Conservation (phyloP, 371 early-diverging fungal genomes). For the Lichtheimia hyalospora region DNA sequence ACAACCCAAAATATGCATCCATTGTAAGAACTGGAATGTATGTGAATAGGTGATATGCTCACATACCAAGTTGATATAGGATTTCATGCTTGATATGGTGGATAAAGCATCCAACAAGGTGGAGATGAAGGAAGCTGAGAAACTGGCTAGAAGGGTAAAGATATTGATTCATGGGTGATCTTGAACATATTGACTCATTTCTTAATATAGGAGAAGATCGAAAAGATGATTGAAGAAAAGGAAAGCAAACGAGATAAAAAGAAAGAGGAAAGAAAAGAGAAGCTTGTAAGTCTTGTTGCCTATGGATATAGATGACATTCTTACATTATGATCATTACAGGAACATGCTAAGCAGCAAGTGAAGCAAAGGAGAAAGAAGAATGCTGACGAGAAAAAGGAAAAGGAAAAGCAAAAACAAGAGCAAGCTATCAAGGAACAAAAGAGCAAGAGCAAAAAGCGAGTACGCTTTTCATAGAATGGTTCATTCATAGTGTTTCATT, state of each 20-base stretch:
- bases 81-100: conserved; percentile 9
- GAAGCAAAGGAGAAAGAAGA: neutral
- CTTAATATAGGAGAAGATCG: neutral
- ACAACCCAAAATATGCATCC: conserved; percentile 9
- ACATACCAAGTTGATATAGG: neutral
- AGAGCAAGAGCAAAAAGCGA: neutral
- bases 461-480: conserved; percentile 2
- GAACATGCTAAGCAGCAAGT: neutral
- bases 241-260: conserved; percentile 2
- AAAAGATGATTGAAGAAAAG: conserved; percentile 4
- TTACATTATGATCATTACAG: neutral
- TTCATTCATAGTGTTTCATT: no score
- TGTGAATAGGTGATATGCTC: neutral
- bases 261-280: conserved; percentile 1
- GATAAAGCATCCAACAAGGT: conserved; percentile 5
- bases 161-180: neutral
- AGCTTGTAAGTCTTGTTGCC: neutral
- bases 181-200: neutral
- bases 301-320: no score
- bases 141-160: conserved; percentile 5
- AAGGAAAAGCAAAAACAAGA: neutral
- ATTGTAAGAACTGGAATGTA: neutral
- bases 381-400: neutral
- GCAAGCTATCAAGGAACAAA: neutral
- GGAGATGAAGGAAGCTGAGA: conserved; percentile 3